Evolutionary conservation across 495 filamentous ascomycete species (phyloP).

Genomic region (Penicillium crystallinum): DNA sequence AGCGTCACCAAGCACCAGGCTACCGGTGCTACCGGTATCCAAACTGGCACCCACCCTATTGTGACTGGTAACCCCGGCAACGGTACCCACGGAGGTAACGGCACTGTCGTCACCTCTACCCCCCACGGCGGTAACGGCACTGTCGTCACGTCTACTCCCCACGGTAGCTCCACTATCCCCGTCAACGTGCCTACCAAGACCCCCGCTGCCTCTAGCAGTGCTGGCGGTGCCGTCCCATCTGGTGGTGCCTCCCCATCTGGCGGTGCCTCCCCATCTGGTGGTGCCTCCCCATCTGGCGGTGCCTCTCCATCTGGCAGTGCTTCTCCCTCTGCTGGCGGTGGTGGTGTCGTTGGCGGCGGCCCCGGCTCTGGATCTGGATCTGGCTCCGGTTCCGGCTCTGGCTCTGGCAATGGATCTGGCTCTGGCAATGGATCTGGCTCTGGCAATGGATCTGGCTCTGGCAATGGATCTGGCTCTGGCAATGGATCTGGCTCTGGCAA

Average conservation of each 20-base stretch:
- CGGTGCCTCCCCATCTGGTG: background rate
- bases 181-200: background rate
- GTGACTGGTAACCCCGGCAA: conserved; percentile 7
- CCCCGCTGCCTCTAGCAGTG: background rate
- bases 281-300: conserved; percentile 3
- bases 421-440: background rate
- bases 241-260: background rate
- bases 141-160: too few relatives aligned
- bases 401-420: conserved; percentile 6
- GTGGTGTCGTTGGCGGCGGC: conserved; percentile 1
- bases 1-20: background rate
- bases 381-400: conserved; percentile 13
- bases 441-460: background rate
- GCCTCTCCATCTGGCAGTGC: background rate
- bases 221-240: background rate
- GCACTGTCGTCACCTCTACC: background rate
- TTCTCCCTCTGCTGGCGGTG: conserved; percentile 4
- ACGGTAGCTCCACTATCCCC: background rate
- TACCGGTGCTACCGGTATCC: conserved; percentile 6
- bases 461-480: conserved; percentile 2
- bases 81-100: background rate
- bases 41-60: conserved; percentile 15
- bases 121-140: background rate
- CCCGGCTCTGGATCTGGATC: background rate
- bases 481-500: background rate